Conservation (phyloP, 1,284 basidiomycete genomes). For the Singerocomus inundabilis region DNA sequence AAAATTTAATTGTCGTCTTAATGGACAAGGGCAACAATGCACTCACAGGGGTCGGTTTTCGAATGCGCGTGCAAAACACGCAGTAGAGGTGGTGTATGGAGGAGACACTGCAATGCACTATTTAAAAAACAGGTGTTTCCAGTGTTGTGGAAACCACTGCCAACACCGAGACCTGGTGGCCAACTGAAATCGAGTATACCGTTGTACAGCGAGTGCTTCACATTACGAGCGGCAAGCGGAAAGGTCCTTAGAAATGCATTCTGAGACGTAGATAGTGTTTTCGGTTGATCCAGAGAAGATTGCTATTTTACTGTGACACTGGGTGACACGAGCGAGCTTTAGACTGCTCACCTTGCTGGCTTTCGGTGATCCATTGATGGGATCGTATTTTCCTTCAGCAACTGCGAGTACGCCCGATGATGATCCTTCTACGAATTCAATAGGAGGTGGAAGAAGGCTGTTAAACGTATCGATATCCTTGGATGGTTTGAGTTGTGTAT, state of each 20-base stretch:
- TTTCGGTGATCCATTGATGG: conserved; percentile 64
- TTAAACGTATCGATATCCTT: conserved; percentile 73
- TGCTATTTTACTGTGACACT: conserved; percentile 6
- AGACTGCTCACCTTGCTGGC: conserved; percentile 32
- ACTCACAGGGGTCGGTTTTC: conserved; percentile 49
- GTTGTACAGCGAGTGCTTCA: conserved; percentile 41
- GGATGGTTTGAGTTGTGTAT: conserved; percentile 57
- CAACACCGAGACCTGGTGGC: conserved; percentile 46
- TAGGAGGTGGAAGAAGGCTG: conserved; percentile 65
- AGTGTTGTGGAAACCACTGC: conserved; percentile 80
- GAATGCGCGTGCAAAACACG: conserved; percentile 63
- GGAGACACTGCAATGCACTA: conserved; percentile 89
- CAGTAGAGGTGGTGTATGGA: conserved; percentile 92
- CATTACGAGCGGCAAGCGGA: conserved; percentile 14
- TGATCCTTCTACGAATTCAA: conserved; percentile 80
- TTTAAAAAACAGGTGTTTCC: conserved; percentile 99
- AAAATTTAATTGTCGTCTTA: conserved; percentile 7
- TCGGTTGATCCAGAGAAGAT: conserved; percentile 24
- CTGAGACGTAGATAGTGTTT: conserved; percentile 17
- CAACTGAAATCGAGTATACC: conserved; percentile 56
- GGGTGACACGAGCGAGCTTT: background rate
- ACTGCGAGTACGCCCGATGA: conserved; percentile 68
- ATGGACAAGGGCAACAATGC: conserved; percentile 1
- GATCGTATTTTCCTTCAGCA: conserved; percentile 71
- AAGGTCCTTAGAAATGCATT: conserved; percentile 25